Percentiles rank a stretch among this genome's conserved stretches.
These are phyloP conservation scores for Hymenoscyphus repandus DNA, from an alignment of 2,329 filamentous ascomycete genomes.

Conservation along the genomic window DNA sequence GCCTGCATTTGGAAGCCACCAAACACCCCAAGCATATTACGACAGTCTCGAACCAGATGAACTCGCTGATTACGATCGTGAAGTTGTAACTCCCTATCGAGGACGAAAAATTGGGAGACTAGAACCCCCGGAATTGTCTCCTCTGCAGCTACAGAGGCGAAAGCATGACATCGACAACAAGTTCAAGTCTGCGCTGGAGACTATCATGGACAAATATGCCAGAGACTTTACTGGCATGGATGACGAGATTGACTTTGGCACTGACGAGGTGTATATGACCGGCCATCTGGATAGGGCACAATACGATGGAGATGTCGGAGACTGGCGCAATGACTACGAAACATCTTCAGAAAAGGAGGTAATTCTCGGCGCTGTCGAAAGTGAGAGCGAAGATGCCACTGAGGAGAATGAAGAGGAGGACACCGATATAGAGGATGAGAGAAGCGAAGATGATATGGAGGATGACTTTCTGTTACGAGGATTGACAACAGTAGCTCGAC, in stretches of 20 bases:
- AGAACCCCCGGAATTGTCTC: conserved; percentile 42
- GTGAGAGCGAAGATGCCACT: conserved; percentile 29
- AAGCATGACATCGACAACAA: conserved; percentile 53
- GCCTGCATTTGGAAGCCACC: conserved; percentile 22
- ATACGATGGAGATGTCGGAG: conserved; percentile 47
- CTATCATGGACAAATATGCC: conserved; percentile 84
- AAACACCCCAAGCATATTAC: conserved; percentile 18
- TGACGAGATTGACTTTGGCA: conserved; percentile 83
- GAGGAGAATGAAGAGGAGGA: conserved; percentile 27
- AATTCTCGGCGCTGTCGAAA: conserved; percentile 16
- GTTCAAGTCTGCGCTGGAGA: conserved; percentile 79
- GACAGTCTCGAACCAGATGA: conserved; percentile 5
- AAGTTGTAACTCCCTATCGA: conserved; percentile 12
- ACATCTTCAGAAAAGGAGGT: conserved; percentile 16
- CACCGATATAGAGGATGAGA: conserved; percentile 18
- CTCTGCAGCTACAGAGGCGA: conserved; percentile 57
- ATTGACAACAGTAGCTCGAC: conserved; percentile 21
- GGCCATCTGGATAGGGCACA: conserved; percentile 69
- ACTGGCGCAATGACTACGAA: conserved; percentile 14
- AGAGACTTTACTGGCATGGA: conserved; percentile 77
- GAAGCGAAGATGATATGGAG: conserved; percentile 27
- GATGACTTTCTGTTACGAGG: conserved; percentile 31
- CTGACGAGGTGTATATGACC: conserved; percentile 78
- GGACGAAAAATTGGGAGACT: conserved; percentile 13
- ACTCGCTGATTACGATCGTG: conserved; percentile 6